Evolutionary conservation across 306 rosid genomes (phyloP).

Genomic region (Begonia peltatifolia): DNA sequence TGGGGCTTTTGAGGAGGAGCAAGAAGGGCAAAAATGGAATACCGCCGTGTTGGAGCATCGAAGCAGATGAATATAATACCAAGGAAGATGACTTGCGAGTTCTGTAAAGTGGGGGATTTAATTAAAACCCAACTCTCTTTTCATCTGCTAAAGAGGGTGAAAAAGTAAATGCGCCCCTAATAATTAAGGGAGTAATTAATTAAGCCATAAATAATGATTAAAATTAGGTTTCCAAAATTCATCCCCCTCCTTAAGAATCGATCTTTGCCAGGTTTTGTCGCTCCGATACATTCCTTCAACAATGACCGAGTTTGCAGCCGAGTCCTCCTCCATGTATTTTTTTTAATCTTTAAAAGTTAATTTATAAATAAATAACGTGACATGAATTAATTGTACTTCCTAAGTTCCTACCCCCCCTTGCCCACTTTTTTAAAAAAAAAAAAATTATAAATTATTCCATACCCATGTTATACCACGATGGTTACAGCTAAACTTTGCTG

Average conservation of each 20-base stretch:
- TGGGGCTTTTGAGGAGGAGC: conserved; percentile 70
- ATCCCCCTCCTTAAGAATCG: conserved; percentile 23
- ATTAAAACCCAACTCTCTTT: conserved; percentile 11
- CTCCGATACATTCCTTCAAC: conserved; percentile 26
- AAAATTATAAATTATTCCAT: conserved; percentile 28
- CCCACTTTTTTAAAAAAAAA: conserved; percentile 10
- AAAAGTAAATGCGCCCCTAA: neutral
- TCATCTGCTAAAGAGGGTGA: conserved; percentile 2
- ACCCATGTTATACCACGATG: conserved; percentile 88
- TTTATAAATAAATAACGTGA: too few species aligned
- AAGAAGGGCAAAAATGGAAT: conserved; percentile 35
- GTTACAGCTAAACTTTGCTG: conserved; percentile 60
- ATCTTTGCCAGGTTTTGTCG: conserved; percentile 43
- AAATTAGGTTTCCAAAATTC: neutral
- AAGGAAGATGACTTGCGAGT: conserved; percentile 48
- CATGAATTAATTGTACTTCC: too few species aligned
- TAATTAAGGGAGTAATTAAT: neutral
- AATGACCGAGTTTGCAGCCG: conserved; percentile 46
- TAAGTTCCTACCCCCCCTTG: too few species aligned
- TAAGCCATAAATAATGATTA: neutral
- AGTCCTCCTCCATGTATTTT: conserved; percentile 52
- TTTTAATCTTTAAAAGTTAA: too few species aligned
- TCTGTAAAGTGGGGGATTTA: conserved; percentile 37
- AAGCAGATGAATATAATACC: conserved; percentile 23
- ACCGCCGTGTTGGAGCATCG: conserved; percentile 23